Conservation (phyloP, 2,329 filamentous ascomycete species). For the Lachnellula cervina region DNA sequence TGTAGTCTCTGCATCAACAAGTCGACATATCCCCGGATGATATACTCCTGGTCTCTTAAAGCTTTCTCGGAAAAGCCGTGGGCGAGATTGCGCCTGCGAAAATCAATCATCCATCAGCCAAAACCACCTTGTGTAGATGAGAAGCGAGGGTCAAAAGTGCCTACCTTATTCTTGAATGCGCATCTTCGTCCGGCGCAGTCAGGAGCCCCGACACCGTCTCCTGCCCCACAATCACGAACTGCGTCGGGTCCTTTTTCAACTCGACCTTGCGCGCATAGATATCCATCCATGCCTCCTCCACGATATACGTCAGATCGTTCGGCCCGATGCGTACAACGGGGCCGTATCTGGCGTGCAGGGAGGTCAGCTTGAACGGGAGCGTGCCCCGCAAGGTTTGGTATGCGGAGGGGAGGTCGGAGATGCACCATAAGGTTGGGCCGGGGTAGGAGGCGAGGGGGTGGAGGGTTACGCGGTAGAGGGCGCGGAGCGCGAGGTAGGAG, state of each 20-base stretch:
- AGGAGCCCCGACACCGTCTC: not conserved
- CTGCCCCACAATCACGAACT: not conserved
- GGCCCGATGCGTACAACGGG: slow-evolving; percentile 42
- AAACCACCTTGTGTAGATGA: not conserved
- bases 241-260: not conserved
- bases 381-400: slow-evolving; percentile 24
- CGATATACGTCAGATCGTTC: slow-evolving; percentile 34
- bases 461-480: slow-evolving; percentile 15
- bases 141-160: too few relatives aligned
- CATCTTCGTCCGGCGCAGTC: slow-evolving; percentile 6
- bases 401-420: slow-evolving; percentile 6
- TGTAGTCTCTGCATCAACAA: slow-evolving; percentile 33
- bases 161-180: not conserved
- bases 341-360: slow-evolving; percentile 38
- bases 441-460: slow-evolving; percentile 32
- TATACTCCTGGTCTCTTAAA: slow-evolving; percentile 30
- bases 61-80: slow-evolving; percentile 32
- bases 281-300: slow-evolving; percentile 26
- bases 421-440: slow-evolving; percentile 25
- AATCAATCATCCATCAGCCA: not conserved
- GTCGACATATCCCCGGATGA: slow-evolving; percentile 37
- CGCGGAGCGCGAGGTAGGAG: not conserved
- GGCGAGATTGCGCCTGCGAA: slow-evolving; percentile 20
- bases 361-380: slow-evolving; percentile 36
- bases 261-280: slow-evolving; percentile 11